Percentiles rank a stretch among this genome's conserved stretches.
These are phyloP conservation scores for Fallopia convolvulus DNA, from an alignment of 148 eudicot species.

Conservation along the genomic window DNA sequence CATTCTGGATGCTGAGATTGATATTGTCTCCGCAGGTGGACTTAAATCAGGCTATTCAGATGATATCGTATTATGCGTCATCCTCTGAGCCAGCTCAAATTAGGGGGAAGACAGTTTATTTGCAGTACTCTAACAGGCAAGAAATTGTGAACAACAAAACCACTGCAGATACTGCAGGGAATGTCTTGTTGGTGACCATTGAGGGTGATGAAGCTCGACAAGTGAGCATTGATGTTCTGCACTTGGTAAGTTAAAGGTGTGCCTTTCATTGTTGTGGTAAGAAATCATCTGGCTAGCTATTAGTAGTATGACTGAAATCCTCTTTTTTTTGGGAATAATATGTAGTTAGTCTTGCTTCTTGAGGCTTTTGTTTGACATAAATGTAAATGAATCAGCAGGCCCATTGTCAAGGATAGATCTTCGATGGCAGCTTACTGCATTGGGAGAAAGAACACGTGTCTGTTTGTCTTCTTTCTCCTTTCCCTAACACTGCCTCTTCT, in stretches of 20 bases:
- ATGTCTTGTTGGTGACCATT: slow-evolving; percentile 68
- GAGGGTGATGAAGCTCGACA: slow-evolving; percentile 72
- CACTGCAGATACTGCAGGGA: slow-evolving; percentile 65
- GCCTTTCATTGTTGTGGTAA: slow-evolving; percentile 16
- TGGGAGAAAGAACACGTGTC: slow-evolving; percentile 94
- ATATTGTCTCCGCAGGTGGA: slow-evolving; percentile 38
- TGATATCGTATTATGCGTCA: slow-evolving; percentile 66
- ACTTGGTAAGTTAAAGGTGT: slow-evolving; percentile 45
- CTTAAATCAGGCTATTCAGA: slow-evolving; percentile 62
- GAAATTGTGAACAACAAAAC: slow-evolving; percentile 68
- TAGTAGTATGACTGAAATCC: slow-evolving; percentile 14
- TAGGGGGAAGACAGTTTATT: slow-evolving; percentile 61
- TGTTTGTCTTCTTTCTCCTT: slow-evolving; percentile 99
- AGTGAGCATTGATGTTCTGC: slow-evolving; percentile 72
- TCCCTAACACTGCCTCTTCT: slow-evolving; percentile 90
- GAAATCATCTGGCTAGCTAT: slow-evolving; percentile 26
- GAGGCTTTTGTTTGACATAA: slow-evolving; percentile 64
- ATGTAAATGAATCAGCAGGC: slow-evolving; percentile 99
- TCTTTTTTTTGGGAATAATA: slow-evolving; percentile 36
- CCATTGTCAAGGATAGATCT: slow-evolving; percentile 82
- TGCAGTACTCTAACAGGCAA: slow-evolving; percentile 67
- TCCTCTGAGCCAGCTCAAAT: slow-evolving; percentile 66
- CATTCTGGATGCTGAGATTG: background rate
- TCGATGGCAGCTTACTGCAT: slow-evolving; percentile 98
- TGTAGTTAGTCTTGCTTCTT: slow-evolving; percentile 49